These are phyloP conservation scores for Colletotrichum sp. DNA, from an alignment of 2,329 filamentous ascomycete species.

Conservation along the genomic window DNA sequence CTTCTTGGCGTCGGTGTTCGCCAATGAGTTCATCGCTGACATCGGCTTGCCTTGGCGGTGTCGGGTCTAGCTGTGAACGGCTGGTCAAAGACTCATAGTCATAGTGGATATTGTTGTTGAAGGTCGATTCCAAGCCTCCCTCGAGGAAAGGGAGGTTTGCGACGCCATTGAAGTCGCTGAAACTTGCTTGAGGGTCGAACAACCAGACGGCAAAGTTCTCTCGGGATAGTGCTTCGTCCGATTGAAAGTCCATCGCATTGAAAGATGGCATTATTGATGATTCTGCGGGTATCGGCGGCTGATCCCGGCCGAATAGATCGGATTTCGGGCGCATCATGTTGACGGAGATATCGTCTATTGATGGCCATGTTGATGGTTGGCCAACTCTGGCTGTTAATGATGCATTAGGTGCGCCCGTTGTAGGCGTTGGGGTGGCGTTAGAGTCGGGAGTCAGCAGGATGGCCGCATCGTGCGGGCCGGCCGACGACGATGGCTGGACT, in stretches of 20 bases:
- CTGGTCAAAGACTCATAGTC: slow-evolving; percentile 56
- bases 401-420: slow-evolving; percentile 22
- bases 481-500: slow-evolving; percentile 31
- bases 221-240: slow-evolving; percentile 39
- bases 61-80: slow-evolving; percentile 49
- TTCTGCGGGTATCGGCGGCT: slow-evolving; percentile 33
- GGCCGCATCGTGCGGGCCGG: slow-evolving; percentile 49
- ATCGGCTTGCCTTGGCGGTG: slow-evolving; percentile 43
- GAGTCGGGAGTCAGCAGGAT: slow-evolving; percentile 50
- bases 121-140: slow-evolving; percentile 54
- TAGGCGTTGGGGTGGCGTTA: slow-evolving; percentile 30
- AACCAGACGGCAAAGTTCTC: slow-evolving; percentile 58
- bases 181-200: slow-evolving; percentile 50
- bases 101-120: slow-evolving; percentile 56
- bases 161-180: slow-evolving; percentile 45
- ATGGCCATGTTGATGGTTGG: slow-evolving; percentile 34
- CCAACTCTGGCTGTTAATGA: slow-evolving; percentile 22
- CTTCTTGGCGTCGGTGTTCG: slow-evolving; percentile 49
- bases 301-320: slow-evolving; percentile 38
- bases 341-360: slow-evolving; percentile 37
- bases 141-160: slow-evolving; percentile 52
- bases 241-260: slow-evolving; percentile 33
- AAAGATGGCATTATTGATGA: slow-evolving; percentile 37
- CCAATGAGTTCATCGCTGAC: slow-evolving; percentile 48
- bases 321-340: slow-evolving; percentile 43